Evolutionary conservation across 495 filamentous ascomycete genomes (phyloP), one percentile per base, ranked within the genome.

Genomic region (Penicillium riverlandense): DNA sequence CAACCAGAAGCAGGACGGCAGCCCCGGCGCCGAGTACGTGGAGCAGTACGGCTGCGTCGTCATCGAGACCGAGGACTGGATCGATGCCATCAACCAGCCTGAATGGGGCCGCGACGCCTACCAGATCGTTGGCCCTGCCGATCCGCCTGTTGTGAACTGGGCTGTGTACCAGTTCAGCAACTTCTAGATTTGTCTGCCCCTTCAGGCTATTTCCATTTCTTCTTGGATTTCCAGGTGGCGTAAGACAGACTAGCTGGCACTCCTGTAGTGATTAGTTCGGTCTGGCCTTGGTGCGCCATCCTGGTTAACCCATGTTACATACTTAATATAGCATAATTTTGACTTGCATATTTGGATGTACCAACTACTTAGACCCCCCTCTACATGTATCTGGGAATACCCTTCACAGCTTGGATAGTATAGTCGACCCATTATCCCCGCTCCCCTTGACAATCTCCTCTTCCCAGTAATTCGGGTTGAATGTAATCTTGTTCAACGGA

Each of bases 41-140:
- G 63, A 81, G 39, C 65, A 87, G 65, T 83, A 83, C 55, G 85
- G 85, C 22, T 91, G 84, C 55, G 38, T 88, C 38, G 84, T 88
- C 22, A 71, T 90, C 51, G 73, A 78, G 56, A 63, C 70, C 6
- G 72, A 77, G 53, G 71, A 65, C 32, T 91, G 80, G 79, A 90
- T 91, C 54, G 86, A 88, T 55, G 85, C 69, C 15, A 86, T 91
- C 65, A 90, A 90, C 61, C 69, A 89, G 44, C 86, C 85, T 7
- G 69, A 85, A 59, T 91, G 86, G 86, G 81, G 78, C 10, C 75
- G 84, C 46, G 49, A 63, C 16, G 39, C 52, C 2, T 59, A 76
- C 64, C 79, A 85, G 63, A 71, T 87, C 54, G 83, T 67, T 54
- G 69, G 66, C n/a, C 81, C 83, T n/a, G 74, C 72, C 16, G 75